These are phyloP conservation scores for Nannochloropsis salina DNA, from an alignment of 108 stramenopile genomes.

Conservation along the genomic window DNA sequence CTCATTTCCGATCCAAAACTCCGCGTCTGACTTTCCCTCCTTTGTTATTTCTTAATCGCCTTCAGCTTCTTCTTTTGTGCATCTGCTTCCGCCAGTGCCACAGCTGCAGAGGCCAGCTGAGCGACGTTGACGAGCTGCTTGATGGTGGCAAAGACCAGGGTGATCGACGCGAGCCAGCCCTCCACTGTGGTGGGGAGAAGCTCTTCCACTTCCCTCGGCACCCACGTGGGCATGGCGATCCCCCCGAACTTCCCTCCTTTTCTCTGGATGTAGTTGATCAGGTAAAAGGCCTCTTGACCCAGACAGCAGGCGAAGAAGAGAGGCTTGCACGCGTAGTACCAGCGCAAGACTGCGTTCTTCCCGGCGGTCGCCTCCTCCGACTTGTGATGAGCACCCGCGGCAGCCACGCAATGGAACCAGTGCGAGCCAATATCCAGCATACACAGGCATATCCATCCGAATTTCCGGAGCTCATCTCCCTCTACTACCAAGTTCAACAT, in stretches of 20 bases:
- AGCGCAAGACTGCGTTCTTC: conserved; percentile 74
- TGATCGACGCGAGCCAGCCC: not conserved
- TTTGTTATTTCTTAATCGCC: not conserved
- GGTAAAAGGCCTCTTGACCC: conserved; percentile 72
- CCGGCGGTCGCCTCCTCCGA: conserved; percentile 72
- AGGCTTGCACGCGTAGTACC: conserved; percentile 81
- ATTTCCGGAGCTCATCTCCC: conserved; percentile 35
- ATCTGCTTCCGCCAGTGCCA: conserved; percentile 43
- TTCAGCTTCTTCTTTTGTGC: conserved; percentile 31
- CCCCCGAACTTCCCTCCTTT: not conserved
- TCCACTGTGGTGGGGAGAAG: not conserved
- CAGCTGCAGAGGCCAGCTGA: conserved; percentile 47
- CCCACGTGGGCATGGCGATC: not conserved
- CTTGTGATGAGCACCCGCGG: conserved; percentile 79
- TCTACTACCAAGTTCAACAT: conserved; percentile 45
- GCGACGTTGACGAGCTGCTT: conserved; percentile 56
- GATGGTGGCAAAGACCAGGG: conserved; percentile 48
- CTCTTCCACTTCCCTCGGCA: not conserved
- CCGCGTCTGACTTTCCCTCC: not conserved
- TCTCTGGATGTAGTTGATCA: conserved; percentile 45
- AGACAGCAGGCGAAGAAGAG: conserved; percentile 95
- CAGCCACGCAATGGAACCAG: conserved; percentile 73
- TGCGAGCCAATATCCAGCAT: conserved; percentile 59
- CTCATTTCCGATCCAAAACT: not conserved
- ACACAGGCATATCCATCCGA: conserved; percentile 47